Evolutionary conservation across 805 yeast species (phyloP).

Genomic region (Millerago galiae): DNA sequence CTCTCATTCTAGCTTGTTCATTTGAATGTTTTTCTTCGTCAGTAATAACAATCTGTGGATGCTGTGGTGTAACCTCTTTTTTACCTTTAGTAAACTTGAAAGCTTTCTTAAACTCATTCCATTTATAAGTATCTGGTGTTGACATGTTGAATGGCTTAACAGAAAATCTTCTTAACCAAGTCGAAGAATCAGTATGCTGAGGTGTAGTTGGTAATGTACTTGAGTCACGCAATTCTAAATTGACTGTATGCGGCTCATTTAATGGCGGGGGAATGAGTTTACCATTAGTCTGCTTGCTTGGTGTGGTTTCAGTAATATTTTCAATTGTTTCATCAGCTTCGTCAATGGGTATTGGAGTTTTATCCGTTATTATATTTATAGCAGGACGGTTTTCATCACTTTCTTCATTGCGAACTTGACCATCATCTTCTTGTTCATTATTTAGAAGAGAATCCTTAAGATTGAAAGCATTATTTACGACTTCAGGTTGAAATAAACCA

Average conservation of each 20-base stretch:
- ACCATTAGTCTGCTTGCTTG: not conserved
- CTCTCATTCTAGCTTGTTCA: slow-evolving; percentile 25
- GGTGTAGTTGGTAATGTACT: not conserved
- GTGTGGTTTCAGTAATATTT: not conserved
- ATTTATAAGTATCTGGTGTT: slow-evolving; percentile 11
- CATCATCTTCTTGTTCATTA: slow-evolving; percentile 9
- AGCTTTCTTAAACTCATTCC: slow-evolving; percentile 24
- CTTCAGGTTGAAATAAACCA: slow-evolving; percentile 9
- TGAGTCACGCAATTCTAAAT: no score
- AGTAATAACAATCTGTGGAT: not conserved
- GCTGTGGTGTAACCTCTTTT: not conserved
- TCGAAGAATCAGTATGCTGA: slow-evolving; percentile 13
- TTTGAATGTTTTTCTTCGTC: slow-evolving; percentile 15
- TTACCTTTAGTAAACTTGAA: slow-evolving; percentile 16
- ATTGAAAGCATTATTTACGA: slow-evolving; percentile 9
- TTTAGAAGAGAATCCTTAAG: slow-evolving; percentile 7
- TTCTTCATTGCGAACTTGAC: slow-evolving; percentile 20
- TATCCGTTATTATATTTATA: slow-evolving; percentile 1
- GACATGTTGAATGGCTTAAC: slow-evolving; percentile 8
- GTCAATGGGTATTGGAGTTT: slow-evolving; percentile 4
- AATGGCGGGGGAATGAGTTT: not conserved
- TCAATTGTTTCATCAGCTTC: not conserved
- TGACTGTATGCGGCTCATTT: not conserved
- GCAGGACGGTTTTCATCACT: slow-evolving; percentile 13
- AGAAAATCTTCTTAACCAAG: slow-evolving; percentile 21